Percentiles rank a stretch among this genome's conserved stretches.
Conservation (phyloP, 78 protist genomes). For the Dictyostelium discoideum region dicty_2.7 NC_007091.3:4485001-4485500, state of each 20-base stretch:
- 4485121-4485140: no score
- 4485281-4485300: conserved; percentile 42
- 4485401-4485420: conserved; percentile 31
- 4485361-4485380: not conserved
- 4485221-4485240: conserved; percentile 68
- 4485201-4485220: no score
- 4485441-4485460: not conserved
- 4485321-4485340: conserved; percentile 49
- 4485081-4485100: no score
- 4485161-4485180: no score
- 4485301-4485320: conserved; percentile 78
- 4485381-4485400: not conserved
- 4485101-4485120: no score
- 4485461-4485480: not conserved
- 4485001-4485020: conserved; percentile 54
- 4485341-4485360: not conserved
- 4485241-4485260: conserved; percentile 88
- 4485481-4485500: conserved; percentile 24
- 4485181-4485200: no score
- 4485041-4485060: conserved; percentile 76
- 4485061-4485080: conserved; percentile 33
- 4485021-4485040: conserved; percentile 30
- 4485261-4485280: conserved; percentile 68
- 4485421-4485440: conserved; percentile 35
- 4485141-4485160: no score